These are phyloP conservation scores for Coix lacrymajobi DNA, from an alignment of 176 grass and related monocot species.

Conservation along the genomic window DNA sequence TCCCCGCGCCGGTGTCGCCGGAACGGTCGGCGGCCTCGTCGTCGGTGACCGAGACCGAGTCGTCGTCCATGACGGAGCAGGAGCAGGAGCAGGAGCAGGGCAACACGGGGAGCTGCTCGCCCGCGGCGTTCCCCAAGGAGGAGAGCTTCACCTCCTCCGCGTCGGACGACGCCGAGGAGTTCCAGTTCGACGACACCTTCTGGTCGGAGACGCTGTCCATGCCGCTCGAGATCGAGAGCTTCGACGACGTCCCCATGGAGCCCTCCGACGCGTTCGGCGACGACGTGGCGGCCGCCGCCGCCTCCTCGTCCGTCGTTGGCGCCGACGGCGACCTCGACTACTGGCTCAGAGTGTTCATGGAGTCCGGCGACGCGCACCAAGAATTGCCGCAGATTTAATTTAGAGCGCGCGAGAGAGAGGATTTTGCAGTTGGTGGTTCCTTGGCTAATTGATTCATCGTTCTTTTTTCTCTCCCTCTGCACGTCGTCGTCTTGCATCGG, in stretches of 20 bases:
- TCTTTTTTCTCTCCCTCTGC: conserved; percentile 29
- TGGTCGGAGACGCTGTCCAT: conserved; percentile 84
- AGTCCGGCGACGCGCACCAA: conserved; percentile 37
- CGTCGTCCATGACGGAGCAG: conserved; percentile 24
- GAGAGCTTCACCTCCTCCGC: conserved; percentile 65
- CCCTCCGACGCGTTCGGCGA: neutral
- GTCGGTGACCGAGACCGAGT: conserved; percentile 59
- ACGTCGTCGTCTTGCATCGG: conserved; percentile 26
- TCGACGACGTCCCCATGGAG: conserved; percentile 17
- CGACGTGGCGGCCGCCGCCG: neutral
- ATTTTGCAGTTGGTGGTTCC: conserved; percentile 4
- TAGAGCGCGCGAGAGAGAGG: neutral
- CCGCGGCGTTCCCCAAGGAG: conserved; percentile 28
- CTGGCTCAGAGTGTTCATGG: conserved; percentile 77
- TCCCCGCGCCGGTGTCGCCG: conserved; percentile 24
- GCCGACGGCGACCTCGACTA: conserved; percentile 63
- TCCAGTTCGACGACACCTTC: conserved; percentile 80
- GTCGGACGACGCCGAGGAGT: conserved; percentile 34
- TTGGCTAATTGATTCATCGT: conserved; percentile 37
- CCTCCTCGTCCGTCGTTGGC: neutral
- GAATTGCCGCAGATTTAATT: conserved; percentile 59
- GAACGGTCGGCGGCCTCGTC: conserved; percentile 47
- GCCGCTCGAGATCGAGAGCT: conserved; percentile 18
- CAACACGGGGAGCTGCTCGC: conserved; percentile 26
- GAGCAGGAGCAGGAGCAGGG: conserved; percentile 18